Percentiles rank a stretch among this genome's conserved stretches.
phyloP scores from a whole-genome alignment of 768 basidiomycete genomes.

The Ramaria sp. region DNA sequence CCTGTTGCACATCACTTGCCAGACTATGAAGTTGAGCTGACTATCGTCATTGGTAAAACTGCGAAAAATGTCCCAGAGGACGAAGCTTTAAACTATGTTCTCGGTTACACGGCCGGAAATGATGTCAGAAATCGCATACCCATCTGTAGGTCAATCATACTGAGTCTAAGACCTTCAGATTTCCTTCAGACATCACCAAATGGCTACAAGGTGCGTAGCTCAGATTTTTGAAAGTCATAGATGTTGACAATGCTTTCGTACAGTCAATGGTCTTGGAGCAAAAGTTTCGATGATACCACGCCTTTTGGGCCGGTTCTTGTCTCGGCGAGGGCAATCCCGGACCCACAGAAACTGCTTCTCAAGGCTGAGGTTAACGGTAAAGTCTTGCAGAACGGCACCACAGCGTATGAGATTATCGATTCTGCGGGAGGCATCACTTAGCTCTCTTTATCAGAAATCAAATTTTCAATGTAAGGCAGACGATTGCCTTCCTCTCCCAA shows the following conservation, averaged over 20 bases:
- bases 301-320: conserved; percentile 80
- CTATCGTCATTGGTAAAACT: conserved; percentile 72
- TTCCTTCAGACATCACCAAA: conserved; percentile 76
- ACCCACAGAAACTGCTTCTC: conserved; percentile 56
- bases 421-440: neutral
- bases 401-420: conserved; percentile 39
- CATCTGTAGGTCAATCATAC: neutral
- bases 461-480: conserved; percentile 70
- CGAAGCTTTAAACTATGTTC: conserved; percentile 77
- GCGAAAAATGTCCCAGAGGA: conserved; percentile 71
- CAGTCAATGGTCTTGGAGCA: conserved; percentile 83
- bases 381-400: conserved; percentile 63
- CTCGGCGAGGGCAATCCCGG: conserved; percentile 45
- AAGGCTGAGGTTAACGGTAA: conserved; percentile 57
- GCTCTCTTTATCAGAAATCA: conserved; percentile 43
- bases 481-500: conserved; percentile 72
- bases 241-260: neutral
- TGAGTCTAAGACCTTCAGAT: conserved; percentile 30
- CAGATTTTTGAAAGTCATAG: neutral
- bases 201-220: conserved; percentile 28
- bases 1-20: conserved; percentile 60
- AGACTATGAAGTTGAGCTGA: conserved; percentile 77
- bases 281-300: conserved; percentile 54
- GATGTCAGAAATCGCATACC: conserved; percentile 37
- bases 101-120: conserved; percentile 74